A percentile compares a stretch with the other conserved stretches of the same genome.
Evolutionary conservation across 768 basidiomycete species (phyloP).

Genomic region (Mycena vitilis): DNA sequence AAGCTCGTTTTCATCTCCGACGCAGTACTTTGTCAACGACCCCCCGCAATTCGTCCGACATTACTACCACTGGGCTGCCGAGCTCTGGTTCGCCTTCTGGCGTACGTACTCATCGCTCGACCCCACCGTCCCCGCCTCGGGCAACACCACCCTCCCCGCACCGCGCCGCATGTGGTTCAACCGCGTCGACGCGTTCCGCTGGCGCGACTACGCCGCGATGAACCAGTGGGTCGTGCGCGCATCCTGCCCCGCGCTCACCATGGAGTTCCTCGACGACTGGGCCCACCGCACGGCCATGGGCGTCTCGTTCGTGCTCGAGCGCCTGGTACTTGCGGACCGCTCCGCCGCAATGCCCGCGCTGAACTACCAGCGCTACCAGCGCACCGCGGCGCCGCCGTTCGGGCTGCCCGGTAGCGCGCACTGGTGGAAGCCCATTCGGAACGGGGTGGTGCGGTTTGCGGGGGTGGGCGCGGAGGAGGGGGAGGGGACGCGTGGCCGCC

Average conservation of each 20-base stretch:
- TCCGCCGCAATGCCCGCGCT: constrained; percentile 82
- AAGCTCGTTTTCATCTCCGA: neutral
- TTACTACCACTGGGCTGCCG: no score
- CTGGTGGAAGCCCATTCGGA: constrained; percentile 88
- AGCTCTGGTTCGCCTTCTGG: no score
- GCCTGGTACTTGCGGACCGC: constrained; percentile 88
- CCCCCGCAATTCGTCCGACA: constrained; percentile 92
- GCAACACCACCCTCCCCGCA: constrained; percentile 78
- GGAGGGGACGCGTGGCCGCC: constrained; percentile 60
- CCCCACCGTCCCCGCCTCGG: constrained; percentile 69
- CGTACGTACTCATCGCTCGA: no score
- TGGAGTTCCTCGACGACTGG: constrained; percentile 90
- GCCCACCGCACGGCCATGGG: constrained; percentile 78
- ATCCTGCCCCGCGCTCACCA: constrained; percentile 81
- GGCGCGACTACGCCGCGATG: constrained; percentile 93
- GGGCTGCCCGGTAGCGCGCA: constrained; percentile 76
- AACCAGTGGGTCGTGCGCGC: constrained; percentile 88
- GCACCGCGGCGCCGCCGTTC: constrained; percentile 82
- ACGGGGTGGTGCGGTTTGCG: constrained; percentile 78
- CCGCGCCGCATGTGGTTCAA: constrained; percentile 82
- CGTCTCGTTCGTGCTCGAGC: constrained; percentile 82
- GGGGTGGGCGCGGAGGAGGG: constrained; percentile 62
- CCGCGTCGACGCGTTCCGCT: constrained; percentile 78
- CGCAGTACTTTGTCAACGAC: constrained; percentile 86
- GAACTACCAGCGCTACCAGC: constrained; percentile 75